phyloP scores from a whole-genome alignment of 1,284 basidiomycete genomes.

The Rhodotorula mucilaginosa region DNA sequence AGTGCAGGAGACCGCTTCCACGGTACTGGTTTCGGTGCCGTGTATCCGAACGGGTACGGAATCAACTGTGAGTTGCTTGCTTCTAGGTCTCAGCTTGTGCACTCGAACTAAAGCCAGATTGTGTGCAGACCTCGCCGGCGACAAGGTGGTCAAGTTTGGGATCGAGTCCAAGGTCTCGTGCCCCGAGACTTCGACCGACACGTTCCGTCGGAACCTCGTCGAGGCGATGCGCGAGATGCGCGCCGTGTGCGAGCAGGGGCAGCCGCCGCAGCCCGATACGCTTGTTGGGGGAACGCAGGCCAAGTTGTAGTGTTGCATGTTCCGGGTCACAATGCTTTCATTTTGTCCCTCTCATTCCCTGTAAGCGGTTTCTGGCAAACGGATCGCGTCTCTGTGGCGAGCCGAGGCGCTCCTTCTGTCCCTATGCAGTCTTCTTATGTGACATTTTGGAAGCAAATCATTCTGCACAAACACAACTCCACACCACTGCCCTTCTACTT shows the following conservation, averaged over 20 bases:
- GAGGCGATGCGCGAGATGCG: slow-evolving; percentile 72
- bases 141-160: slow-evolving; percentile 83
- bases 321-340: too few relatives aligned
- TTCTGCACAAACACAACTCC: too few relatives aligned
- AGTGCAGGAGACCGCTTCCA: slow-evolving; percentile 82
- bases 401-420: too few relatives aligned
- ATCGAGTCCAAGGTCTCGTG: slow-evolving; percentile 84
- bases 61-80: slow-evolving; percentile 72
- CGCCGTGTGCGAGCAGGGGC: slow-evolving; percentile 54
- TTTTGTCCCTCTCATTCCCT: too few relatives aligned
- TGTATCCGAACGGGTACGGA: slow-evolving; percentile 81
- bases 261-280: slow-evolving; percentile 12
- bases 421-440: too few relatives aligned
- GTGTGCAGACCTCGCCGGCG: slow-evolving; percentile 71
- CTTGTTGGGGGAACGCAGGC: background rate
- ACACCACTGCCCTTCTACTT: too few relatives aligned
- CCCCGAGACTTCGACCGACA: slow-evolving; percentile 66
- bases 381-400: too few relatives aligned
- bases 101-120: too few relatives aligned
- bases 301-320: background rate
- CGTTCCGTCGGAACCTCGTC: slow-evolving; percentile 67
- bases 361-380: too few relatives aligned
- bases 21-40: slow-evolving; percentile 82
- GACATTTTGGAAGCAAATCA: too few relatives aligned
- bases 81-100: background rate